Evolutionary conservation across 2,329 filamentous ascomycete genomes (phyloP), one percentile per base, ranked within the genome.

Genomic region (Cordyceps tenuipes): DNA sequence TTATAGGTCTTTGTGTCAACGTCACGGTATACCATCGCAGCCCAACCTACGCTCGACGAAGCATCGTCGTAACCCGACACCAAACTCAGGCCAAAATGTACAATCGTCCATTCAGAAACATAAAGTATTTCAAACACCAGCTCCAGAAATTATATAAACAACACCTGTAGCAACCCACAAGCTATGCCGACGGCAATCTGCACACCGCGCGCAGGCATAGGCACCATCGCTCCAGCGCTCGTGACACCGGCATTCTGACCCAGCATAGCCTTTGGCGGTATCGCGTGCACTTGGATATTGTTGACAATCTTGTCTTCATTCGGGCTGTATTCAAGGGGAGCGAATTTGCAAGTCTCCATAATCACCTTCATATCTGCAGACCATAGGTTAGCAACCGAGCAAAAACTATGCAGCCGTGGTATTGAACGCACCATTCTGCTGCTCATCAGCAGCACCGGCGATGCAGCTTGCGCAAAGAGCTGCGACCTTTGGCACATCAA

Each of bases 391-490:
- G 19, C 41, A 17, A 17, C 39, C 34, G 10, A 12, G 10, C 34
- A 36, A 36, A 9, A 36, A 36, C 34, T 12, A 9, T 9, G 10
- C 10, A 36, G 12, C 7, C 34, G 10, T 36, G 34, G 6, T 3
- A 17, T 31, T 19, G 36, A 10, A 41, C 72, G 65, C 63, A 75
- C 73, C 70, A 34, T 68, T 72, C 12, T 69, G 64, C 26, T 63
- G 58, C 60, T 72, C 66, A 0, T 69, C n/a, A n/a, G n/a, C 69
- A 19, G 68, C 65, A 61, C 69, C 64, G 5, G 64, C 58, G 41
- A 77, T 72, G 61, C 75, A 77, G 57, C 73, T 72, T 19, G 73
- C 67, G 46, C 75, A 77, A 9, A 76, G 63, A 1, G 68, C 73
- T 6, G 72, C 70, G n/a, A 77, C 63, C 43, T 66, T 62, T 39